Percentiles rank a stretch among this genome's conserved stretches.
Evolutionary conservation across 2,329 filamentous ascomycete genomes (phyloP).

Genomic region (Septoria petroselini): DNA sequence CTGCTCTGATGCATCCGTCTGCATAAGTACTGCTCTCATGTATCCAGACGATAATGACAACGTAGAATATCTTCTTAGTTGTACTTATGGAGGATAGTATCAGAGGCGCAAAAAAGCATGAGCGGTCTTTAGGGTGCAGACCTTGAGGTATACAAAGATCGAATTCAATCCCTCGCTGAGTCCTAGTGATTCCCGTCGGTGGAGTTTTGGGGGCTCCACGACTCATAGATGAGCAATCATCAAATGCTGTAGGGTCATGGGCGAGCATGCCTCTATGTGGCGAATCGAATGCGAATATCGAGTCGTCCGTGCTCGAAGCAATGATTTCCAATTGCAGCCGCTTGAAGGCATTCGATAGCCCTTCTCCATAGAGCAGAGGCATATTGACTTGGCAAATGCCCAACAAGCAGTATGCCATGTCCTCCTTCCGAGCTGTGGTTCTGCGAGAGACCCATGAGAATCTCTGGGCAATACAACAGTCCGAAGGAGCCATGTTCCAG

Average conservation of each 20-base stretch:
- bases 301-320: not conserved
- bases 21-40: too few species aligned
- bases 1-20: too few species aligned
- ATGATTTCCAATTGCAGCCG: conserved; percentile 12
- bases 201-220: too few species aligned
- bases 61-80: too few species aligned
- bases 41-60: too few species aligned
- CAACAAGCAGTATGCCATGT: conserved; percentile 8
- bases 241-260: not conserved
- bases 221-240: too few species aligned
- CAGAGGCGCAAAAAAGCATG: too few species aligned
- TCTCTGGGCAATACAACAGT: conserved; percentile 9
- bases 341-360: not conserved
- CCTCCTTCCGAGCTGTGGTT: conserved; percentile 1
- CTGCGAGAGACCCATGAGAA: conserved; percentile 7
- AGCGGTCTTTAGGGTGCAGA: too few species aligned
- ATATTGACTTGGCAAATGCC: conserved; percentile 8
- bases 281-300: conserved; percentile 3
- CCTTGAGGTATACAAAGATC: too few species aligned
- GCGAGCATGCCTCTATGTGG: not conserved
- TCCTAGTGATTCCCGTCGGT: too few species aligned
- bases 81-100: too few species aligned
- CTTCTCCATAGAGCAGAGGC: conserved; percentile 11
- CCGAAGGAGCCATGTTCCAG: not conserved
- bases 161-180: too few species aligned